These are phyloP conservation scores for Pilasporangium apinafurcum DNA, from an alignment of 352 stramenopile species.

Conservation along the genomic window DNA sequence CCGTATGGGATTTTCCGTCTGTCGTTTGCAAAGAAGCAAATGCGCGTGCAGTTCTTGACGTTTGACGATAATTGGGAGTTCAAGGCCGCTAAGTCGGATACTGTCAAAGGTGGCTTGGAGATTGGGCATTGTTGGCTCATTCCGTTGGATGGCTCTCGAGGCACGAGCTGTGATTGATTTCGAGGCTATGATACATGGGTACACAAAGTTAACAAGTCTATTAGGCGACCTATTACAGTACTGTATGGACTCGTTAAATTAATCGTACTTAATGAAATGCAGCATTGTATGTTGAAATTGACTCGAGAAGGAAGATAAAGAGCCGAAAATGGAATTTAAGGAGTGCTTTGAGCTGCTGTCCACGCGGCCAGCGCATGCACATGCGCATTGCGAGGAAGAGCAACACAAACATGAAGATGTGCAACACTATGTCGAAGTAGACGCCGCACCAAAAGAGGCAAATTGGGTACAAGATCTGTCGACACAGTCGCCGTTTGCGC, in stretches of 20 bases:
- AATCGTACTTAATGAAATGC: neutral
- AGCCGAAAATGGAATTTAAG: slow-evolving; percentile 55
- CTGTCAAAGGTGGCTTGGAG: slow-evolving; percentile 37
- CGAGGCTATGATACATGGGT: neutral
- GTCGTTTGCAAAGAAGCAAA: slow-evolving; percentile 48
- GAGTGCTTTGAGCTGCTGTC: slow-evolving; percentile 59
- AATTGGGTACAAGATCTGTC: neutral
- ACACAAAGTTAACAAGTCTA: neutral
- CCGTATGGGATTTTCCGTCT: slow-evolving; percentile 74
- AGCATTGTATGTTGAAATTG: neutral
- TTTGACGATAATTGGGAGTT: slow-evolving; percentile 67
- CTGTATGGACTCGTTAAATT: no score
- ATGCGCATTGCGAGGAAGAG: slow-evolving; percentile 50
- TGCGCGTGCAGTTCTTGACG: slow-evolving; percentile 57
- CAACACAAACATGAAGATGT: slow-evolving; percentile 3
- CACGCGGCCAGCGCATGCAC: slow-evolving; percentile 41
- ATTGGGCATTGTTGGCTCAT: slow-evolving; percentile 69
- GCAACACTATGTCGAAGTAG: slow-evolving; percentile 5
- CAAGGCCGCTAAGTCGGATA: slow-evolving; percentile 19
- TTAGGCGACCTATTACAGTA: no score
- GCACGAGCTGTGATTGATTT: slow-evolving; percentile 16
- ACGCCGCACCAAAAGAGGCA: slow-evolving; percentile 7
- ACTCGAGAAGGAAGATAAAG: neutral
- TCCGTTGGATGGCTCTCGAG: slow-evolving; percentile 47
- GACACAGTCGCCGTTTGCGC: slow-evolving; percentile 4